These are phyloP conservation scores for Lepiota brunneoincarnata DNA, from an alignment of 768 basidiomycete species.

Conservation along the genomic window DNA sequence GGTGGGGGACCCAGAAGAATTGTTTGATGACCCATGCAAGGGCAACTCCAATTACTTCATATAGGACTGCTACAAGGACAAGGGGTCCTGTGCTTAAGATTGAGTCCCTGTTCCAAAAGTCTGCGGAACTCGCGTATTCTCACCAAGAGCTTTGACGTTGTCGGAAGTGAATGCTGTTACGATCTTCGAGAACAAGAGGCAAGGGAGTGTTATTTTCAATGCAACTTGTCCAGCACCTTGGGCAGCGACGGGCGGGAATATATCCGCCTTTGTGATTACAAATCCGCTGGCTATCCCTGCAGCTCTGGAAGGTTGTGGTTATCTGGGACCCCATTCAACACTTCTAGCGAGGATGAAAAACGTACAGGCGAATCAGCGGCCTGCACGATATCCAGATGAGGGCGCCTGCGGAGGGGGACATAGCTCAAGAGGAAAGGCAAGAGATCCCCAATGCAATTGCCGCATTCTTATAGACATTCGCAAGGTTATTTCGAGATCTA, in stretches of 20 bases:
- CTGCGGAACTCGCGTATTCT: constrained; percentile 8
- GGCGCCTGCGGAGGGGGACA: constrained; percentile 30
- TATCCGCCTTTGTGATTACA: constrained; percentile 53
- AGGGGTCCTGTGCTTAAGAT: constrained; percentile 49
- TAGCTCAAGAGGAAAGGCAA: background rate
- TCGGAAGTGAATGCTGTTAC: constrained; percentile 60
- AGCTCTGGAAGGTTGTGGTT: constrained; percentile 34
- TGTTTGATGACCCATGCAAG: constrained; percentile 56
- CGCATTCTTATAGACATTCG: constrained; percentile 1
- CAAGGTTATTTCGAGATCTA: background rate
- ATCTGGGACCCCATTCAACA: background rate
- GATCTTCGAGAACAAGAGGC: constrained; percentile 70
- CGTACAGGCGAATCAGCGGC: constrained; percentile 59
- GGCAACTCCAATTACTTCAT: constrained; percentile 51
- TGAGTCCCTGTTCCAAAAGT: background rate
- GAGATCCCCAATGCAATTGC: background rate
- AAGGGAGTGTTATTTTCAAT: constrained; percentile 62
- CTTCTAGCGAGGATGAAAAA: constrained; percentile 8
- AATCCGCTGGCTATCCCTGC: constrained; percentile 56
- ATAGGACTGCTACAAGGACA: constrained; percentile 56
- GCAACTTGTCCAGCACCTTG: constrained; percentile 58
- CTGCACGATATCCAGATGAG: constrained; percentile 64
- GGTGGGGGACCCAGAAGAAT: constrained; percentile 75
- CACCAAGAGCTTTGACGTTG: constrained; percentile 55
- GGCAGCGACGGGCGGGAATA: constrained; percentile 58